Percentiles rank a stretch among this genome's conserved stretches.
Evolutionary conservation across 1,139 yeast genomes (phyloP).

Genomic region (Zygotorulaspora mrakii): DNA sequence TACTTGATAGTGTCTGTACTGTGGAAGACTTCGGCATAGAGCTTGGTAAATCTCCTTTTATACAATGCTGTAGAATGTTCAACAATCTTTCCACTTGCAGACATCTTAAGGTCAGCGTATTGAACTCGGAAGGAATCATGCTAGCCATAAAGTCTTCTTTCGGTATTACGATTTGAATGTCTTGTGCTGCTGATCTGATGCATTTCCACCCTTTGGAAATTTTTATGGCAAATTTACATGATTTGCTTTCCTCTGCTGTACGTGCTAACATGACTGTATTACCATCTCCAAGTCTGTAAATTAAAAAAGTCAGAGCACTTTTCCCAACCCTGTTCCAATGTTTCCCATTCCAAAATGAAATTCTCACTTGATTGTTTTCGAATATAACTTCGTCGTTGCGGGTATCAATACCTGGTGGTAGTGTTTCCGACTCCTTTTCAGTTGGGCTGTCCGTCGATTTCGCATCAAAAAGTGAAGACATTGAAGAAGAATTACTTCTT

Average conservation of each 20-base stretch:
- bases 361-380: conserved; percentile 16
- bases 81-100: conserved; percentile 22
- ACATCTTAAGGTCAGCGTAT: conserved; percentile 26
- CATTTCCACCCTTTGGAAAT: conserved; percentile 27
- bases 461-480: conserved; percentile 5
- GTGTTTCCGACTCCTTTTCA: conserved; percentile 1
- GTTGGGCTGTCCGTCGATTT: background rate
- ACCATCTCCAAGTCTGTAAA: conserved; percentile 78
- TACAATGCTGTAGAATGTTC: conserved; percentile 25
- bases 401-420: conserved; percentile 17
- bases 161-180: conserved; percentile 33
- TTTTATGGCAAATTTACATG: conserved; percentile 21
- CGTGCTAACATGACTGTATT: conserved; percentile 84
- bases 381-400: conserved; percentile 15
- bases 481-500: conserved; percentile 5
- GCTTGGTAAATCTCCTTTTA: conserved; percentile 18
- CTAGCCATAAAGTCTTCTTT: conserved; percentile 15
- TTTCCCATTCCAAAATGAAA: conserved; percentile 27
- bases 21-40: conserved; percentile 22
- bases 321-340: conserved; percentile 23
- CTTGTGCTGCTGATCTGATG: conserved; percentile 35
- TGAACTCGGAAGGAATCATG: conserved; percentile 12
- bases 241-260: conserved; percentile 45
- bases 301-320: conserved; percentile 7
- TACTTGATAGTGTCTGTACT: conserved; percentile 19